Base-by-base conservation (phyloP, 768 basidiomycete genomes). In the Amanita brunnescens region DNA sequence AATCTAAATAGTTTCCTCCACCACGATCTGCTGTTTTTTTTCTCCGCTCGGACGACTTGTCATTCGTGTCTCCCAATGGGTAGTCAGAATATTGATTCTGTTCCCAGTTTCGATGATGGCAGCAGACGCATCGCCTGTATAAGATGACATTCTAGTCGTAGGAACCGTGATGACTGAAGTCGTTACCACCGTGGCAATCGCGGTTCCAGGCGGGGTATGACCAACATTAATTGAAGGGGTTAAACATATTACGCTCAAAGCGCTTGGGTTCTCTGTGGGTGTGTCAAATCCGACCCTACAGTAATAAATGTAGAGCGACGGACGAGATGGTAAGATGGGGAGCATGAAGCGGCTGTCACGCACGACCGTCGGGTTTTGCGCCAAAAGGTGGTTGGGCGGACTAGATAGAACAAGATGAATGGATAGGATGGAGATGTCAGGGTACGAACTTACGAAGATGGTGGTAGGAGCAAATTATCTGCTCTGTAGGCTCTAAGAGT, bases 251-350 rank as follows among this genome's bases (percentile, higher is more conserved):
- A 82, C 81, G 41, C 78, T 73, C 44, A 81, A 69, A 2, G 81
- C 81, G 53, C 78, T 80, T 34, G 82, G 71, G 55, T 84, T 81
- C 59, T 77, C 72, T 5, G 70, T 58, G 0, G 87, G 87, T 1
- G 71, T 67, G 62, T 87, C 83, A 47, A 87, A 75, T 0, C 73
- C 60, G 49, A 89, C 5, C 87, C 87, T 10, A 87, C 87, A 24
- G 86, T 87, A 55, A 89, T 77, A 59, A 85, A 88, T 1, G 87
- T 87, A 4, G 85, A 81, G 6, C 87, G 80, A 33, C 88, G 84
- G 43, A 89, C 75, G 52, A 86, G 78, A 61, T 86, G 80, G 0
- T 78, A 78, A 0, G 85, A 76, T 0, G 87, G 87, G 4, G 87
- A 85, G 61, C 86, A 88, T 0, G 78, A 81, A 6, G 84, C 77